phyloP scores from a whole-genome alignment of 257 asterid genomes.

The Datura wrightii region DNA sequence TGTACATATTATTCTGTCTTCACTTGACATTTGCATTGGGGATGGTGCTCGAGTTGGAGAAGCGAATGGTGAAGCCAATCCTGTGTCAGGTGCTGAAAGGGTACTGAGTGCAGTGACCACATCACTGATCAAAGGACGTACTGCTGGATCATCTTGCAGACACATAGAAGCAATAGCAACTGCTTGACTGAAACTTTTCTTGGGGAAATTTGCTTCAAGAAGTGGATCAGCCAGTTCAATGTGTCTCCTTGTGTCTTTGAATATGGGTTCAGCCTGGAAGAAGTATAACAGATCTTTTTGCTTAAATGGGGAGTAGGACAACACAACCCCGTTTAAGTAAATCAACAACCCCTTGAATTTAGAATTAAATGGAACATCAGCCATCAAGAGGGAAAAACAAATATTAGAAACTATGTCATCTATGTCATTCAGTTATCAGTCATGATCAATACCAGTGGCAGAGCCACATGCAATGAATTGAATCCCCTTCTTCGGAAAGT shows the following conservation, averaged over 20 bases:
- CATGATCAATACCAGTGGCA: background rate
- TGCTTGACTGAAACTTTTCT: conserved; percentile 73
- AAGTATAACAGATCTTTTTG: background rate
- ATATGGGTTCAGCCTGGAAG: conserved; percentile 66
- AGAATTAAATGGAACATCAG: background rate
- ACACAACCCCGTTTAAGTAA: background rate
- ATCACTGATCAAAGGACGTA: conserved; percentile 79
- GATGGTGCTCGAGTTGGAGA: conserved; percentile 39
- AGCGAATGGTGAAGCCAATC: conserved; percentile 28
- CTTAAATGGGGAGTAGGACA: background rate
- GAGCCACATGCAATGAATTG: background rate
- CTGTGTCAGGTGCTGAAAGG: conserved; percentile 56
- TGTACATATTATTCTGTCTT: conserved; percentile 28
- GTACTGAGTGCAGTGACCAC: conserved; percentile 88
- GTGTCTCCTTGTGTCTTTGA: conserved; percentile 64
- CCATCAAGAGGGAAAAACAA: background rate
- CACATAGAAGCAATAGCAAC: conserved; percentile 88
- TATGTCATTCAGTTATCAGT: conserved; percentile 11
- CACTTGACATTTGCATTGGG: background rate
- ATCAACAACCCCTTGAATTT: background rate
- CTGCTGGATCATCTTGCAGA: conserved; percentile 64
- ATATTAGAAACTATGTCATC: background rate
- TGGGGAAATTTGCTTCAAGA: conserved; percentile 61
- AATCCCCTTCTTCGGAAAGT: background rate
- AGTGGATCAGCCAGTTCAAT: conserved; percentile 71